Base-by-base conservation (phyloP, 306 rosid species). In the Prinsepia uniflora region DNA sequence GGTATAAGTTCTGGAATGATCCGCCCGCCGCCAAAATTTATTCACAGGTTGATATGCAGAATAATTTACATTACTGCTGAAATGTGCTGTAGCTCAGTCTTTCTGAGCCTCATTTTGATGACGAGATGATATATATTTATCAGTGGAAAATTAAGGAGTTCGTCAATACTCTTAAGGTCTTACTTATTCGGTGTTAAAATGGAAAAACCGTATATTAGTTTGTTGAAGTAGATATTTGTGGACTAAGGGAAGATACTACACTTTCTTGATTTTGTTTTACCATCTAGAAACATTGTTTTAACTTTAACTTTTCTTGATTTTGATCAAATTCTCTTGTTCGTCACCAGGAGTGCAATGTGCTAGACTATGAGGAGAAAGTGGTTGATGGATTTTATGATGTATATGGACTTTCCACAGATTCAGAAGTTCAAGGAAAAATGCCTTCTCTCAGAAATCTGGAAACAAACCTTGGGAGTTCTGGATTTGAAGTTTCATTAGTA, bases 351-450 rank as follows among this genome's bases (percentile, higher is more conserved):
- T 94, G 83, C 82, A 87, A 86, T 65, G 95, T 87, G 75, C 90
- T 94, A 74, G 99, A 89, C 84, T 91, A 94, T 54, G 97, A 82
- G 61, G 97, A 94, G 78, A 91, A 82, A 82, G 95, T 94, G 66
- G 82, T 91, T 36, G 90, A 94, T 78, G 99, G 99, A 69, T 94
- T 94, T 83, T 94, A 94, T 78, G 99, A 94, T 75, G 84, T 91
- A 70, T 86, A 76, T 68, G 90, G 94, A 64, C 77, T 83, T 56
- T 83, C 81, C 66, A 69, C 82, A 10, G 90, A 90, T 79, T 82
- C 97, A 10, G 81, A 88, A 63, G 79, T 79, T 84, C 96, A 87
- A 89, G 98, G 96, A 65, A 94, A 91, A 80, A 87, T 94, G 87
- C 99, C 97, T 7, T 91, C 92, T 71, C 82, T 88, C 50, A 39